These are phyloP conservation scores for Penicillium sp. DNA, from an alignment of 2,329 filamentous ascomycete genomes.

Conservation along the genomic window DNA sequence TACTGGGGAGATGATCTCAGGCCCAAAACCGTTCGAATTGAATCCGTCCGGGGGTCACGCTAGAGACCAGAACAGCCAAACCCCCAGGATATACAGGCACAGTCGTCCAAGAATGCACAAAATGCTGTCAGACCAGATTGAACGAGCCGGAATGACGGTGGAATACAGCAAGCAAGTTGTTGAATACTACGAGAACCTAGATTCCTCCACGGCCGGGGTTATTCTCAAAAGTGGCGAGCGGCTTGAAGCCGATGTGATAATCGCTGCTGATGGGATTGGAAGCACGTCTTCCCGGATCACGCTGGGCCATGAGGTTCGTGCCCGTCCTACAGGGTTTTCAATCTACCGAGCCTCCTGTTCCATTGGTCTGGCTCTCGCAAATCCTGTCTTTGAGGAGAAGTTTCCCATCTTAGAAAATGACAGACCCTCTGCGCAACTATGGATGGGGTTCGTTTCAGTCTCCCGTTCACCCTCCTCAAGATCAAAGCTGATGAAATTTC, in stretches of 20 bases:
- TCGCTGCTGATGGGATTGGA: constrained; percentile 35
- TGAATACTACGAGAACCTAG: constrained; percentile 9
- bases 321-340: constrained; percentile 25
- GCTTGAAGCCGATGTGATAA: constrained; percentile 29
- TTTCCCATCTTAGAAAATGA: not conserved
- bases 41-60: not conserved
- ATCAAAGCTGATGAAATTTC: not conserved
- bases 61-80: not conserved
- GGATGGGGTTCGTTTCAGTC: constrained; percentile 1
- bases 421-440: not conserved
- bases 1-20: constrained; percentile 20
- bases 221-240: constrained; percentile 18
- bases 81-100: constrained; percentile 10
- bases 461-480: not conserved
- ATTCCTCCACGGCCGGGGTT: constrained; percentile 15
- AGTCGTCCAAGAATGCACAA: constrained; percentile 20
- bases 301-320: constrained; percentile 18
- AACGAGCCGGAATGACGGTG: constrained; percentile 17
- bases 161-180: constrained; percentile 17
- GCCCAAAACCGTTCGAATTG: constrained; percentile 11
- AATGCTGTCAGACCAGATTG: constrained; percentile 19
- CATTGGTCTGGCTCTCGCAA: constrained; percentile 6
- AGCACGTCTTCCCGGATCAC: constrained; percentile 25
- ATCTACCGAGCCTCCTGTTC: constrained; percentile 23
- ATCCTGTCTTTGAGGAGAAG: not conserved